Evolutionary conservation across 202 grass and related monocot genomes (phyloP), one percentile per base, ranked within the genome.

Genomic region (Alloteropsis angusta): DNA sequence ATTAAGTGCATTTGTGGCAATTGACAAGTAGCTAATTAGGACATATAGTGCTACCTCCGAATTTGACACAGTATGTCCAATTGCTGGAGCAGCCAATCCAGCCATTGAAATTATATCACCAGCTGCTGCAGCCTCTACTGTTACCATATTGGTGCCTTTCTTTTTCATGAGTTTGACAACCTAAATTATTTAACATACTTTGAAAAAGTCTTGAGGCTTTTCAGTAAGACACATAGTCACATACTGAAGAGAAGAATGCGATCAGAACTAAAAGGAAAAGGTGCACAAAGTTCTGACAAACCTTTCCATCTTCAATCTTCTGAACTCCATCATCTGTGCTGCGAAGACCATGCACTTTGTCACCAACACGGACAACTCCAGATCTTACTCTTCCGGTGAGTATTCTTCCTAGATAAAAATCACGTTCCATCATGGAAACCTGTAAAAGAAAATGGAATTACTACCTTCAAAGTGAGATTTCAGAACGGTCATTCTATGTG

Each of bases 341-440:
- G 45, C 85, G 88, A 86, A 98, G 84, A 75, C 85, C 89, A 76
- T 98, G 89, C 61, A 98, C 85, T 85, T 93, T 95, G 56, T 98
- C 95, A 41, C 95, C 95, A 82, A 95, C 83, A 74, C 76, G 89
- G 57, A 98, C 75, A 77, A 77, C 37, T 76, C 95, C 95, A 60
- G 92, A 90, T 45, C 73, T 88, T 85, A 98, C 89, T 47, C 96
- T 92, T 43, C 96, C 96, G 30, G 92, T 98, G 71, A 98, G 91
- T 89, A 98, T 95, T 76, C 96, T 75, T 61, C 96, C 96, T 65
- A 98, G 90, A 87, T 98, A 98, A 89, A 93, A 98, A 91, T 98
- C 96, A 12, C 87, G 87, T 67, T 98, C 96, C 96, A 98, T 98
- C 96, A 98, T 98, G 17, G 96, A 98, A 77, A 98, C 89, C 96